Evolutionary conservation across 2,329 filamentous ascomycete genomes (phyloP).

Genomic region (Blastomyces emzantsi): DNA sequence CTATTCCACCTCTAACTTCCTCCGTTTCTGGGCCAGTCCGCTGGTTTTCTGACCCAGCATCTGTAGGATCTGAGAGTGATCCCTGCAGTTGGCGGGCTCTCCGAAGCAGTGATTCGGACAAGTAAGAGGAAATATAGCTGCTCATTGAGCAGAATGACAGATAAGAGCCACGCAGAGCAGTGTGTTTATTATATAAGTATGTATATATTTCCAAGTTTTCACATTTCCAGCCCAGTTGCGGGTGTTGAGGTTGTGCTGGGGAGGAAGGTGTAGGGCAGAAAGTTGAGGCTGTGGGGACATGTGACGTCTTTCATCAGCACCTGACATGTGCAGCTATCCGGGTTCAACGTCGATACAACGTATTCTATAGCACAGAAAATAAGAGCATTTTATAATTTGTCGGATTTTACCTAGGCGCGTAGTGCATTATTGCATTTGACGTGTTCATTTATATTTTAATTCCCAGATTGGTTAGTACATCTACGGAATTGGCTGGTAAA

Average conservation of each 20-base stretch:
- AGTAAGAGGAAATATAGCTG: constrained; percentile 35
- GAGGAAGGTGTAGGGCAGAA: not conserved
- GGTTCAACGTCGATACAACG: not conserved
- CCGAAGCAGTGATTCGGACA: constrained; percentile 38
- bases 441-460: not conserved
- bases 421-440: not conserved
- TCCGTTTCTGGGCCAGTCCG: not conserved
- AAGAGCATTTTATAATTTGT: not conserved
- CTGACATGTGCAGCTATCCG: not conserved
- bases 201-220: constrained; percentile 1
- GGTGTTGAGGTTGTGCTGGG: not conserved
- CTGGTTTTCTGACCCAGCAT: not conserved
- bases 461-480: not conserved
- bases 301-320: not conserved
- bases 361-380: not conserved
- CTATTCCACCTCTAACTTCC: not conserved
- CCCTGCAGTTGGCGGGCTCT: constrained; percentile 34
- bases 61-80: constrained; percentile 5
- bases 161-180: not conserved
- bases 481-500: not conserved
- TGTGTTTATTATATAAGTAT: not conserved
- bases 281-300: not conserved
- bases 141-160: constrained; percentile 30
- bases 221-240: not conserved
- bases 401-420: not conserved